A percentile compares a stretch with the other conserved stretches of the same genome.
These are phyloP conservation scores for Kwoniella sp. DNA, from an alignment of 768 basidiomycete species.

Conservation along the genomic window DNA sequence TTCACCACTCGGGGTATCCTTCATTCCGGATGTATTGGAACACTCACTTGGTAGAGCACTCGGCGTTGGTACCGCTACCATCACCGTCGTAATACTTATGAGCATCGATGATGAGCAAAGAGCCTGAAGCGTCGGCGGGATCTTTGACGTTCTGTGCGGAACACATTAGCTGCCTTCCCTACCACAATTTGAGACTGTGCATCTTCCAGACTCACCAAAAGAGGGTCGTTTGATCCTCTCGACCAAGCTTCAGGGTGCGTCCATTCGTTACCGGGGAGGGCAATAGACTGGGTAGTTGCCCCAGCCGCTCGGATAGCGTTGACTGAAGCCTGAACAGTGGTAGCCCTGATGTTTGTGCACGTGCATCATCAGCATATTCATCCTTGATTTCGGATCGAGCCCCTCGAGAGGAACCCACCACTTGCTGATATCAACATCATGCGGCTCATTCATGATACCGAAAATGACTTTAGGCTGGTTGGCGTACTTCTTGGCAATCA, in stretches of 20 bases:
- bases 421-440: conserved; percentile 58
- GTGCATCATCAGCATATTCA: no score
- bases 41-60: conserved; percentile 61
- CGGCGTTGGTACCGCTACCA: conserved; percentile 59
- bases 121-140: conserved; percentile 56
- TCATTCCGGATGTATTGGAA: background rate
- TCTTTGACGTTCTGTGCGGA: conserved; percentile 56
- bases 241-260: conserved; percentile 60
- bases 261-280: conserved; percentile 66
- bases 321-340: conserved; percentile 64
- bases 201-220: conserved; percentile 52
- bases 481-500: conserved; percentile 62
- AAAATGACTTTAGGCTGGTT: conserved; percentile 59
- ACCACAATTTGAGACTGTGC: conserved; percentile 59
- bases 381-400: no score
- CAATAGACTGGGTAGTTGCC: conserved; percentile 63
- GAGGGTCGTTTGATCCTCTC: conserved; percentile 61
- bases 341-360: no score
- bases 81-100: conserved; percentile 67
- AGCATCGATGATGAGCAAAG: conserved; percentile 63
- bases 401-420: conserved; percentile 32
- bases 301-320: conserved; percentile 66
- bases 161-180: conserved; percentile 53
- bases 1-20: no score
- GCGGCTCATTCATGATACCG: conserved; percentile 67